A percentile compares a stretch with the other conserved stretches of the same genome.
Evolutionary conservation across 2,329 filamentous ascomycete genomes (phyloP).

Genomic region (Epichloe gansuensis): DNA sequence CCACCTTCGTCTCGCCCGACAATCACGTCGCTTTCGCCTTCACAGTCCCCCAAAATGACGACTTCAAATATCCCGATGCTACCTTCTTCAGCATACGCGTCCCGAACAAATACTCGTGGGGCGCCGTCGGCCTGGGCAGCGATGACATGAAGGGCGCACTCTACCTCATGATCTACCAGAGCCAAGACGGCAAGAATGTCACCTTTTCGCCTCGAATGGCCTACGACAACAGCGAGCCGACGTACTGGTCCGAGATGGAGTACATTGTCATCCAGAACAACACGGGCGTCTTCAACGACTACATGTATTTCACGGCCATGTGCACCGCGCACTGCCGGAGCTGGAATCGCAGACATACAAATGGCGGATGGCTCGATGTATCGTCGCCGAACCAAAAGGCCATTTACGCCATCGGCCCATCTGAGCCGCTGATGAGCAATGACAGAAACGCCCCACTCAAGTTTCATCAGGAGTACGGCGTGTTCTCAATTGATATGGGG

Average conservation of each 20-base stretch:
- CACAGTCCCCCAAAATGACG: slow-evolving; percentile 33
- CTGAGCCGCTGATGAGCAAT: slow-evolving; percentile 31
- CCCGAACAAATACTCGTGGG: slow-evolving; percentile 34
- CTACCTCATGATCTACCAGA: slow-evolving; percentile 43
- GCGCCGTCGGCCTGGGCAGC: slow-evolving; percentile 42
- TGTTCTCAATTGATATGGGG: slow-evolving; percentile 43
- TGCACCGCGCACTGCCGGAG: slow-evolving; percentile 39
- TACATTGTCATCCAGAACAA: slow-evolving; percentile 30
- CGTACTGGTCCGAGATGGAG: slow-evolving; percentile 30
- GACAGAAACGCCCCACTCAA: slow-evolving; percentile 31
- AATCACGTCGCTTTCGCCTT: slow-evolving; percentile 36
- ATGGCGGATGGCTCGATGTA: slow-evolving; percentile 36
- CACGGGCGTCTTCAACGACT: slow-evolving; percentile 34
- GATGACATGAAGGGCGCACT: slow-evolving; percentile 39
- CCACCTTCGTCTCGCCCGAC: slow-evolving; percentile 32
- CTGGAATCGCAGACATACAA: slow-evolving; percentile 27
- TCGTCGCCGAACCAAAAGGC: slow-evolving; percentile 33
- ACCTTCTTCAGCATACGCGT: slow-evolving; percentile 44
- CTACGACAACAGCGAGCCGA: slow-evolving; percentile 39
- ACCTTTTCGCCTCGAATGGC: slow-evolving; percentile 44
- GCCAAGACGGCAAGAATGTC: slow-evolving; percentile 32
- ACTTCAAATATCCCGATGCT: slow-evolving; percentile 21
- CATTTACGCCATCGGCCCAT: slow-evolving; percentile 44
- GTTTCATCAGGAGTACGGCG: slow-evolving; percentile 41
- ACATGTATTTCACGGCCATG: slow-evolving; percentile 36